Evolutionary conservation across 208 protist genomes (phyloP), one percentile per base, ranked within the genome.

Genomic region (Leishmania tropica): DNA sequence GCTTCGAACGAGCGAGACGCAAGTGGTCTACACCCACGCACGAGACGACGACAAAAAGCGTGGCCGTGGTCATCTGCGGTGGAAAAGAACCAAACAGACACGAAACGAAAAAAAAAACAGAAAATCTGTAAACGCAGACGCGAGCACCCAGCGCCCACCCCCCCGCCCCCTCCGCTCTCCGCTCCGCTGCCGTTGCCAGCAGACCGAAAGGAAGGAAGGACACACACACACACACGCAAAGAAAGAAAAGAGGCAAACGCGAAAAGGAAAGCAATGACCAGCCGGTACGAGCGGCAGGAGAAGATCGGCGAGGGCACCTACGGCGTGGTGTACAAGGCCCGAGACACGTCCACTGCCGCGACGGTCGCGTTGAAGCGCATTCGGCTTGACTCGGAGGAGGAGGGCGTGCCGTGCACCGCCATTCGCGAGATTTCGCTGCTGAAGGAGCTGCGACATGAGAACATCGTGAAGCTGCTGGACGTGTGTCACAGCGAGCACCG

Each of bases 281-380:
- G 86, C 64, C 91, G 93, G 60, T 99, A 99, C 81, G 85, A 97
- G 60, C 94, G 94, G 60, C 87, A 98, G 47, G 95, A 99, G 65
- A 99, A 99, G 89, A 89, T 98, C 77, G 96, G 96, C 21, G 95
- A 99, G 87, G 99, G 99, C 28, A 97, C 98, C 5, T 99, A 99
- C 79, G 99, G 99, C 72, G 94, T 99, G 31, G 99, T 99, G 35
- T 99, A 99, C 89, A 99, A 98, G 85, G 98, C 98, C 5, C 82
- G 79, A 80, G 93, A 98, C 80, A 84, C 74, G 7, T 84, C 79
- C 56, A 96, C 93, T 28, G 84, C 84, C 72, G 84, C 83, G 24
- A 94, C 87, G 51, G 96, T 98, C 15, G 96, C 96, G 0, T 72
- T 98, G 37, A 99, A 98, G 85, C 85, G 92, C 45, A 98, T 98